Evolutionary conservation across 2,329 filamentous ascomycete genomes (phyloP).

Genomic region (Orbilia brochopaga): DNA sequence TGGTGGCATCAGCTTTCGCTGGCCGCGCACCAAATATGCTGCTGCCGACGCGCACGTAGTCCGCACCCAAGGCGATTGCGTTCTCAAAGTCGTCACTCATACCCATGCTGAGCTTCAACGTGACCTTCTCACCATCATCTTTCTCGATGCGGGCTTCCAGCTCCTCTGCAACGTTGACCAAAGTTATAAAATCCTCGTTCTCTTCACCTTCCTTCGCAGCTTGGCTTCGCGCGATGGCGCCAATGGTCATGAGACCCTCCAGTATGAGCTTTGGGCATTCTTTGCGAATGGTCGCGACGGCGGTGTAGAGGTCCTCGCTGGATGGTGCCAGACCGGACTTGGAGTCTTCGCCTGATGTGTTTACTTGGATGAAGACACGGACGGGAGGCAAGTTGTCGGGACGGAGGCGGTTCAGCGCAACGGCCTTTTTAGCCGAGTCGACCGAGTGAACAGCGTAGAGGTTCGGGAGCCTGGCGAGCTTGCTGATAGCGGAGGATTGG

Average conservation of each 20-base stretch:
- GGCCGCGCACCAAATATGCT: slow-evolving; percentile 90
- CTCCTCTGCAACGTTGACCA: slow-evolving; percentile 29
- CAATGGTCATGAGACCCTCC: slow-evolving; percentile 57
- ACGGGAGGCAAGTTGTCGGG: slow-evolving; percentile 62
- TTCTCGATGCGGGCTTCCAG: slow-evolving; percentile 49
- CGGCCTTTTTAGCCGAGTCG: slow-evolving; percentile 85
- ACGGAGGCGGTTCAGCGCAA: slow-evolving; percentile 77
- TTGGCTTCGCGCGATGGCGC: slow-evolving; percentile 40
- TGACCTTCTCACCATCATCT: slow-evolving; percentile 34
- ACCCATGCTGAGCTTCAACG: slow-evolving; percentile 40
- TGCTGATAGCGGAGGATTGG: slow-evolving; percentile 91
- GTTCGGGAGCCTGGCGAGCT: slow-evolving; percentile 82
- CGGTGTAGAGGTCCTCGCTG: slow-evolving; percentile 37
- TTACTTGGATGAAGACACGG: slow-evolving; percentile 87
- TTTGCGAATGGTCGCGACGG: slow-evolving; percentile 63
- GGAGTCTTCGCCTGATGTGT: slow-evolving; percentile 70
- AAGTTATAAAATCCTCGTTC: slow-evolving; percentile 47
- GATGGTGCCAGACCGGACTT: slow-evolving; percentile 28
- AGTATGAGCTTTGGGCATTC: slow-evolving; percentile 76
- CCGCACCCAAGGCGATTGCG: slow-evolving; percentile 80
- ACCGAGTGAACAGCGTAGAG: slow-evolving; percentile 91
- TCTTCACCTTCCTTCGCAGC: slow-evolving; percentile 48
- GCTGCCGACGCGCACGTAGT: slow-evolving; percentile 89
- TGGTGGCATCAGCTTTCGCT: slow-evolving; percentile 72
- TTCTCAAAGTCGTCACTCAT: slow-evolving; percentile 95